A percentile compares a stretch with the other conserved stretches of the same genome.
phyloP scores from a whole-genome alignment of 768 basidiomycete genomes.

The Erythrobasidium yunnanense region DNA sequence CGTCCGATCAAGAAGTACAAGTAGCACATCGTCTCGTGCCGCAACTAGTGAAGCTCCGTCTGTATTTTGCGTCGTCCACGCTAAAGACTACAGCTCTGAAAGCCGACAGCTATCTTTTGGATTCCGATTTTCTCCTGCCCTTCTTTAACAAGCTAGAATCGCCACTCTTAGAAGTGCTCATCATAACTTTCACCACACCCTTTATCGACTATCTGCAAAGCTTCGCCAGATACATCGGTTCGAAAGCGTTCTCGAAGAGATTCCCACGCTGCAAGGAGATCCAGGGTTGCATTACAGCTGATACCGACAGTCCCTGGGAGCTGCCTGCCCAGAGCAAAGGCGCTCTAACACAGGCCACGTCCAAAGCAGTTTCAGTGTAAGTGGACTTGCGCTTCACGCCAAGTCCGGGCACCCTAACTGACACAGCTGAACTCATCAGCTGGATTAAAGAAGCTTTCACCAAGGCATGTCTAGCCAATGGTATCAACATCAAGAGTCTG shows the following conservation, averaged over 20 bases:
- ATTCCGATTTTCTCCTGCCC: no score
- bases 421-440: no score
- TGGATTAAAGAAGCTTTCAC: no score
- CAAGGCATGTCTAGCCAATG: no score
- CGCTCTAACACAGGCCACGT: not conserved
- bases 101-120: no score
- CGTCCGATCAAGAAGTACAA: no score
- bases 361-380: not conserved
- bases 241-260: not conserved
- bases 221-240: not conserved
- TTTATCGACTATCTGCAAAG: not conserved
- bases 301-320: not conserved
- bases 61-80: no score
- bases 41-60: no score
- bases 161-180: not conserved
- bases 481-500: no score
- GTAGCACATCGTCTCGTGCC: no score
- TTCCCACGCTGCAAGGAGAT: not conserved
- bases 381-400: not conserved
- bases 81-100: no score
- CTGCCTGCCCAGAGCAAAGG: not conserved
- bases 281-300: not conserved
- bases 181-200: not conserved
- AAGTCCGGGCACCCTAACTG: not conserved
- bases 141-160: not conserved